Evolutionary conservation across 2,329 filamentous ascomycete genomes (phyloP), one percentile per base, ranked within the genome.

Genomic region (Periconia sp.): DNA sequence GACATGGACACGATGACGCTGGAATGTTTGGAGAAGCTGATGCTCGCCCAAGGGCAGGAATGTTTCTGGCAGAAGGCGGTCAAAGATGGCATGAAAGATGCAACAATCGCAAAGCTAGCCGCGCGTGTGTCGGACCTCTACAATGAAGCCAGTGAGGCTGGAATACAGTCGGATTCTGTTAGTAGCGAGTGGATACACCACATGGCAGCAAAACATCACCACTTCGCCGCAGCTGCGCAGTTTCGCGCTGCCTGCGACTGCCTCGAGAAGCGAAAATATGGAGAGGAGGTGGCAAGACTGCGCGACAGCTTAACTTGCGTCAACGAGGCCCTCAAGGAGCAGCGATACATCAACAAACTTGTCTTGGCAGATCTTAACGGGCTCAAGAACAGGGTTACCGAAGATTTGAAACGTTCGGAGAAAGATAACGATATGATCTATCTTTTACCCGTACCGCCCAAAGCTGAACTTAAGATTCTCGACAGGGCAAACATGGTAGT

Each of bases 31-130:
- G 85, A 90, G 62, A 85, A 93, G 71, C 81, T 99, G 30, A 85
- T 96, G 71, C 82, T 99, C 10, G 93, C 92, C 1, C 92, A 99
- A 71, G 92, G 89, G 27, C 94, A 99, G 70, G 94, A 99, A 76
- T 97, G 92, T 71, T 97, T 94, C 74, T 99, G 94, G 94, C 89
- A 94, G 63, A 97, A 96, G 72, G 93, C 94, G 1, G 92, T 96
- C 54, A 92, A 95, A 78, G 93, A 97, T 70, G 87, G 88, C 20
- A 86, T 96, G 76, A 97, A 96, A 72, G 94, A 99, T 70, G 89
- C 86, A 1, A 91, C 89, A 0, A 96, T 99, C 57, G 90, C 94
- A 2, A 94, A 95, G 71, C 81, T 99, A 17, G 92, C 94, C 5
- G 91, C 91, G 3, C 86, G 91, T 56, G 92, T 97, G 3, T 95